Evolutionary conservation across 1,139 yeast species (phyloP).

Genomic region (Hansenula anomala): DNA sequence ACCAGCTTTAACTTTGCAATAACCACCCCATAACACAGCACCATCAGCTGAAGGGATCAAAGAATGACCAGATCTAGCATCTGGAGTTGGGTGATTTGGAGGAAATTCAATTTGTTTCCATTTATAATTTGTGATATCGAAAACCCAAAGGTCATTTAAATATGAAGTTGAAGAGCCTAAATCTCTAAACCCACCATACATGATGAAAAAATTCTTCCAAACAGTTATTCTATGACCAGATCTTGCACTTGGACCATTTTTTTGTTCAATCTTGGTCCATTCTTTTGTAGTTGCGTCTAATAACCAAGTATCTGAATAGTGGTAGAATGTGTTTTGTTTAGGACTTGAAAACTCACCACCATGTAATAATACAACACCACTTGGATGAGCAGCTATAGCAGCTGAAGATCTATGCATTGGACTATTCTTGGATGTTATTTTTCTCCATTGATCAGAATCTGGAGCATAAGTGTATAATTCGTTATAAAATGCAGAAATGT

Average conservation of each 20-base stretch:
- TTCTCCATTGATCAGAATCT: conserved; percentile 81
- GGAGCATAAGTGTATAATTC: conserved; percentile 71
- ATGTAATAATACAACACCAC: conserved; percentile 78
- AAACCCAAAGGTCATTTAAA: conserved; percentile 83
- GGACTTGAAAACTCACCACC: conserved; percentile 98
- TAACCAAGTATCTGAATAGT: conserved; percentile 95
- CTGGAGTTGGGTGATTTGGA: conserved; percentile 74
- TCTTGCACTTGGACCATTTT: conserved; percentile 76
- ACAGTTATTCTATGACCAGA: conserved; percentile 89
- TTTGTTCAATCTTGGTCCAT: conserved; percentile 83
- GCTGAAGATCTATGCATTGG: conserved; percentile 95
- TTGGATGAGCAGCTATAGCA: conserved; percentile 90
- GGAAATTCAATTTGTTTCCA: conserved; percentile 93
- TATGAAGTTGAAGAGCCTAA: conserved; percentile 81
- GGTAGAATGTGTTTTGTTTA: conserved; percentile 92
- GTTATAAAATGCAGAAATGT: conserved; percentile 69
- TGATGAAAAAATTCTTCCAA: conserved; percentile 84
- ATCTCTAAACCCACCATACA: conserved; percentile 94
- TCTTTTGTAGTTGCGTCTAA: conserved; percentile 79
- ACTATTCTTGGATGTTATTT: conserved; percentile 71
- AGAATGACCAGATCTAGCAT: conserved; percentile 92
- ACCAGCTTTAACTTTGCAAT: conserved; percentile 86
- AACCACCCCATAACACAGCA: conserved; percentile 87
- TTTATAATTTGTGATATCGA: conserved; percentile 82
- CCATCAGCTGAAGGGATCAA: conserved; percentile 81